Base-by-base conservation (phyloP, 2,329 filamentous ascomycete genomes). In the Cladosporium sphaerospermum region DNA sequence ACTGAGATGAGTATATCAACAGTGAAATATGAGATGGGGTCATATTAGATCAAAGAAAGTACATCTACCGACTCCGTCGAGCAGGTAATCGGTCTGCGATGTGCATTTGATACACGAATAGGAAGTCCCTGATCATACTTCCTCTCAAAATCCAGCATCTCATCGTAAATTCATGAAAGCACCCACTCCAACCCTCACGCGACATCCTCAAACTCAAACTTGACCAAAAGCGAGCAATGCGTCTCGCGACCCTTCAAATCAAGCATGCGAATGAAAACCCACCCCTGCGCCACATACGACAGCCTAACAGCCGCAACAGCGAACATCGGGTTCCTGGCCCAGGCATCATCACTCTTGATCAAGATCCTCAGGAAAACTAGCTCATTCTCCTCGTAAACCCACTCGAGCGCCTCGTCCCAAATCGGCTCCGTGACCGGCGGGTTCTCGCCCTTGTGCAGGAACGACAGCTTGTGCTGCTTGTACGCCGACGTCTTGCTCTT, bases 351-450 rank as follows among this genome's bases (percentile, higher is more conserved):
- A 58, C 78, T 83, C 73, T 87, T 87, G 68, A 87, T 75, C 40
- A 86, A 70, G 54, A 87, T 74, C 0, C 84, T 73, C 59, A 87
- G 58, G 60, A 87, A 87, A 0, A 78, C 77, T 45, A 87, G 63
- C 64, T 86, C 83, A 58, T 81, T 84, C 53, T 85, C 83, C 5
- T 84, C 79, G 60, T 80, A 86, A 56, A 83, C 80, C 84, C 84
- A 87, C 61, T 84, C 81, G 8, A 87, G 69, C 11, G 71, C 72
- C 65, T 86, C 82, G 58, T 86, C 77, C 83, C 82, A 87, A 7
- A 87, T 47, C 0, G 84, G 83, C 56, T 86, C 82, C 0, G 75
- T 83, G 0, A 75, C 64, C 0, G 77, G 75, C 2, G 83, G 79
- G 56, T 82, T 83, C n/a, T 81, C 79, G 14, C 76, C 78, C 31